Evolutionary conservation across 2,329 filamentous ascomycete genomes (phyloP).

Genomic region (Albifimbria verrucaria): DNA sequence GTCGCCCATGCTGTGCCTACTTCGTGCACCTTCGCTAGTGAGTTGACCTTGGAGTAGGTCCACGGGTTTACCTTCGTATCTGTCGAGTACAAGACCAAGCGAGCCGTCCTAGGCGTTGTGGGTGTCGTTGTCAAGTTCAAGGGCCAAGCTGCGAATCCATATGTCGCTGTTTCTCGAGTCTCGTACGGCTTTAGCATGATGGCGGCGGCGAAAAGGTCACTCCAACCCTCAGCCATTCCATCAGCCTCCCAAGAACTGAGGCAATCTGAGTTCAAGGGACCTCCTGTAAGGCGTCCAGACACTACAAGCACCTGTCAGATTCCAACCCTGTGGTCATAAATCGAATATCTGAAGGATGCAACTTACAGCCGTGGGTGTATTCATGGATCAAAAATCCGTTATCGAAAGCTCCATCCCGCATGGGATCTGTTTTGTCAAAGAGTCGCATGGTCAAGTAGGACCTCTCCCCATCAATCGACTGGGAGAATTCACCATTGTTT

Average conservation of each 20-base stretch:
- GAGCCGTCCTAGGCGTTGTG: not conserved
- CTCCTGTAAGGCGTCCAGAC: constrained; percentile 52
- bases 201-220: constrained; percentile 47
- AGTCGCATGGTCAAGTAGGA: constrained; percentile 54
- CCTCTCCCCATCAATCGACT: constrained; percentile 41
- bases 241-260: constrained; percentile 37
- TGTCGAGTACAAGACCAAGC: constrained; percentile 40
- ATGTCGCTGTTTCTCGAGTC: constrained; percentile 32
- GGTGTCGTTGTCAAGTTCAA: not conserved
- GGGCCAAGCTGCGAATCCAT: not conserved
- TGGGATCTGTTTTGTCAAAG: constrained; percentile 41
- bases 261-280: constrained; percentile 44
- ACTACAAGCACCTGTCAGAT: not conserved
- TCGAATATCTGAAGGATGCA: not conserved
- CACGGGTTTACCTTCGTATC: constrained; percentile 39
- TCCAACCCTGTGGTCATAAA: not conserved
- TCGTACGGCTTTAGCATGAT: constrained; percentile 40
- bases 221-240: constrained; percentile 51
- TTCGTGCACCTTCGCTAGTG: constrained; percentile 30
- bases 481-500: constrained; percentile 52
- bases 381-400: constrained; percentile 55
- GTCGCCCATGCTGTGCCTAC: constrained; percentile 47
- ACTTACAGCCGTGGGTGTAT: constrained; percentile 37
- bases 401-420: constrained; percentile 49
- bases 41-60: constrained; percentile 38